Percentiles rank a stretch among this genome's conserved stretches.
Evolutionary conservation across 352 stramenopile genomes (phyloP).

Genomic region (Pythium monospermum): DNA sequence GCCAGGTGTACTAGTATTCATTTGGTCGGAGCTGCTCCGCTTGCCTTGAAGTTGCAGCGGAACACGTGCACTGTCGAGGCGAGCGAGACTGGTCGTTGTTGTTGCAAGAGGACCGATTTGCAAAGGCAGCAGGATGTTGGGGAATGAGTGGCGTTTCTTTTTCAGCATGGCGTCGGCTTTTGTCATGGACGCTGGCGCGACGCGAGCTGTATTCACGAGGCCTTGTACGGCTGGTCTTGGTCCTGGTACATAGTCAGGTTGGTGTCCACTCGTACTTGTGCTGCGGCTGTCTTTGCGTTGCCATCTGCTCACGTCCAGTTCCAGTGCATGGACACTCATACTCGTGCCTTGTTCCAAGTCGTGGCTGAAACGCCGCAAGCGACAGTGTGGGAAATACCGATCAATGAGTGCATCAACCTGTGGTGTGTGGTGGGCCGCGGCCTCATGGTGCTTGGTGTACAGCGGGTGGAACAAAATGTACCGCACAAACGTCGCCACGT

Average conservation of each 20-base stretch:
- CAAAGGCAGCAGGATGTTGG: constrained; percentile 43
- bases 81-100: not conserved
- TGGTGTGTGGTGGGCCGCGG: constrained; percentile 22
- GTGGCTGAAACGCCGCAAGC: constrained; percentile 58
- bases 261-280: not conserved
- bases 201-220: constrained; percentile 9
- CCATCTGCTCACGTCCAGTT: constrained; percentile 14
- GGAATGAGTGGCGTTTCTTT: constrained; percentile 63
- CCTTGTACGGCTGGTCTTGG: constrained; percentile 1
- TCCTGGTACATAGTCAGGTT: too few relatives aligned
- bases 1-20: not conserved
- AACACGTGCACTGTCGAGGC: not conserved
- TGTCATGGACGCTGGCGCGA: constrained; percentile 22
- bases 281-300: constrained; percentile 13
- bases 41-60: constrained; percentile 14
- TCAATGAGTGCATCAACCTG: constrained; percentile 53
- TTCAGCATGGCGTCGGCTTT: constrained; percentile 26
- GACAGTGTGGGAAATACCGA: constrained; percentile 66
- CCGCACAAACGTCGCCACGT: constrained; percentile 57
- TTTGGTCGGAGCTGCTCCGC: constrained; percentile 15
- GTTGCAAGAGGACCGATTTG: constrained; percentile 8
- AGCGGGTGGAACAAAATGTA: constrained; percentile 75
- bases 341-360: constrained; percentile 26
- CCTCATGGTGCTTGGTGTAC: constrained; percentile 49
- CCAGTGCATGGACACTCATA: constrained; percentile 11